Conservation (phyloP, 1,139 yeast genomes). For the Eremothecium gossypii region DNA sequence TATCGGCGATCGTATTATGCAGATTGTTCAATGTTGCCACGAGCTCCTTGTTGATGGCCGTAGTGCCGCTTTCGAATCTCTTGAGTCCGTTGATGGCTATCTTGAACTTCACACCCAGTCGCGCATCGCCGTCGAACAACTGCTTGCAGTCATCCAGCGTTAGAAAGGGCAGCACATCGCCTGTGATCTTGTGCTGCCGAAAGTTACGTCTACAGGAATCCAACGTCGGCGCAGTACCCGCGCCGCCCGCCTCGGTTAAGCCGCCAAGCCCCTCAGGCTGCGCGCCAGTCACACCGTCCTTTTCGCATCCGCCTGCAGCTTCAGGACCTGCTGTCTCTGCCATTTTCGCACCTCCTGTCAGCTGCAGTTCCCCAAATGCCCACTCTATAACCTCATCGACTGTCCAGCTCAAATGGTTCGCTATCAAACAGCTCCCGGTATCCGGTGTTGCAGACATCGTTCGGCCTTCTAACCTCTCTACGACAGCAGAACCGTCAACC, state of each 20-base stretch:
- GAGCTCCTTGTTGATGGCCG: conserved; percentile 18
- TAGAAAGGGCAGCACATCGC: conserved; percentile 49
- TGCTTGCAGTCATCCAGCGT: conserved; percentile 54
- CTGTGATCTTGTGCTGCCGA: conserved; percentile 51
- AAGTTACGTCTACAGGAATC: conserved; percentile 17
- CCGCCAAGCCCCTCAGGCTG: not conserved
- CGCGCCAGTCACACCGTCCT: not conserved
- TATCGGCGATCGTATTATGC: conserved; percentile 20
- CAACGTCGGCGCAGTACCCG: not conserved
- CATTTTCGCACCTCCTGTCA: not conserved
- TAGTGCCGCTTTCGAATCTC: conserved; percentile 4
- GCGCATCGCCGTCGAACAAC: conserved; percentile 40
- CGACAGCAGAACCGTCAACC: too few species aligned
- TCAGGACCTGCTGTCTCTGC: not conserved
- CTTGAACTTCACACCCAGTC: conserved; percentile 41
- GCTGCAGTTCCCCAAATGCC: not conserved
- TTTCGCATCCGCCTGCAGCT: not conserved
- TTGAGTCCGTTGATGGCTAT: conserved; percentile 32
- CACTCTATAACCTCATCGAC: conserved; percentile 4
- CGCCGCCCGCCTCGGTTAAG: not conserved
- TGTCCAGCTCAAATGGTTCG: not conserved
- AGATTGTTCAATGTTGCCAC: conserved; percentile 19
- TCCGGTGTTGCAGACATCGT: too few species aligned
- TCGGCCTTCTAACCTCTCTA: too few species aligned
- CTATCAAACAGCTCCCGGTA: too few species aligned